Conservation (phyloP, 148 eudicot genomes). For the Oxyria digyna region DNA sequence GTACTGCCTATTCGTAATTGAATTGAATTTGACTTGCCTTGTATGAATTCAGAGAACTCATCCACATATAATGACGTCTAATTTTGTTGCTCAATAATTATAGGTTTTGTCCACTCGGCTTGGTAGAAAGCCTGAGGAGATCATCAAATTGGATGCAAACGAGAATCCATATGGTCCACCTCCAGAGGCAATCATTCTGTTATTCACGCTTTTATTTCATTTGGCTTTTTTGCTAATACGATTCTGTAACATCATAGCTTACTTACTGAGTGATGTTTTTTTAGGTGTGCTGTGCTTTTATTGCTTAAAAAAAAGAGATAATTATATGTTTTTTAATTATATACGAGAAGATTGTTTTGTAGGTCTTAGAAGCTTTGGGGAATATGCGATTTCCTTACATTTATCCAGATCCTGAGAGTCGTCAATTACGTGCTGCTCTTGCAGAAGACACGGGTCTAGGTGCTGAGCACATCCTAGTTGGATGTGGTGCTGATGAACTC, state of each 20-base stretch:
- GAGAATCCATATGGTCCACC: conserved; percentile 99
- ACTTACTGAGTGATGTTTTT: not conserved
- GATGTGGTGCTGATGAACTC: conserved; percentile 96
- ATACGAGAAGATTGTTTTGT: conserved; percentile 14
- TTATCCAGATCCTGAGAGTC: conserved; percentile 96
- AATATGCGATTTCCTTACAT: conserved; percentile 74
- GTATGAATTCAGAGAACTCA: not conserved
- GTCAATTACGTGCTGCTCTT: conserved; percentile 82
- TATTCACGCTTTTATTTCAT: not conserved
- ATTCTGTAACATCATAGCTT: not conserved
- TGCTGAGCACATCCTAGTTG: conserved; percentile 76
- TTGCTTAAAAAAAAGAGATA: not conserved
- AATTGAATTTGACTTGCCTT: not conserved
- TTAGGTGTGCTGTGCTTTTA: not conserved
- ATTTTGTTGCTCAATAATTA: conserved; percentile 2
- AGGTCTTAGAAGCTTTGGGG: conserved; percentile 89
- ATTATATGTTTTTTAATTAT: not conserved
- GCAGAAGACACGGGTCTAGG: conserved; percentile 90
- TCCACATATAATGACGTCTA: not conserved
- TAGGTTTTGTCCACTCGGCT: conserved; percentile 91
- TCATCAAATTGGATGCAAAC: conserved; percentile 85
- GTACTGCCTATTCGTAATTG: not conserved
- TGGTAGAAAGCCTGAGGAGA: conserved; percentile 94
- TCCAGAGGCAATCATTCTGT: conserved; percentile 59
- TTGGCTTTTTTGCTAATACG: not conserved